Conservation (phyloP, 1,139 yeast genomes). For the Suhomyces taliae region DNA sequence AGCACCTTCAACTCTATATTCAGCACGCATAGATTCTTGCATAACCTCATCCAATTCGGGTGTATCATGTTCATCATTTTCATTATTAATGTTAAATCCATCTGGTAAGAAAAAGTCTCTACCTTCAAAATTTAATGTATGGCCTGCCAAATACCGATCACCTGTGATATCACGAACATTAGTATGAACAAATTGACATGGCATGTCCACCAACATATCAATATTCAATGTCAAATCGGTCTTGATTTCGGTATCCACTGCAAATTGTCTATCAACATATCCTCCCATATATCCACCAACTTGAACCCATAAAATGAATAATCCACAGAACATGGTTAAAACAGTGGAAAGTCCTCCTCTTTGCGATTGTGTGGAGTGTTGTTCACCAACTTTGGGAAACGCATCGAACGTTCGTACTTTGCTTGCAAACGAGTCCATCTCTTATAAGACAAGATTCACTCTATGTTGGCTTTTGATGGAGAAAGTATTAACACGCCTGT, state of each 20-base stretch:
- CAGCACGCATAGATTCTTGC: conserved; percentile 64
- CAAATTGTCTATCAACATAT: conserved; percentile 71
- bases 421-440: conserved; percentile 39
- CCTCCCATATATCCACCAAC: conserved; percentile 87
- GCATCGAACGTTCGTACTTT: conserved; percentile 77
- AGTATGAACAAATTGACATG: conserved; percentile 74
- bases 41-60: conserved; percentile 68
- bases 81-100: conserved; percentile 42
- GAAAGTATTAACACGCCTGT: too few relatives aligned
- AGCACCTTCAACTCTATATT: conserved; percentile 48
- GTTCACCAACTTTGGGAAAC: conserved; percentile 77
- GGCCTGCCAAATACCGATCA: conserved; percentile 78
- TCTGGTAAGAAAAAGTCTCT: conserved; percentile 55
- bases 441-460: background rate
- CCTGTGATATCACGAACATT: conserved; percentile 76
- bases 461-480: too few relatives aligned
- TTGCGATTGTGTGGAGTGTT: conserved; percentile 70
- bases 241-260: conserved; percentile 64
- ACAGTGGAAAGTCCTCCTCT: conserved; percentile 81
- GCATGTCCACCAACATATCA: conserved; percentile 81
- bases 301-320: conserved; percentile 82
- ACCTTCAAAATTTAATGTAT: conserved; percentile 68
- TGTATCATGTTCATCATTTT: conserved; percentile 50
- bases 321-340: conserved; percentile 55
- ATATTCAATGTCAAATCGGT: conserved; percentile 68